Conservation (phyloP, 2,329 filamentous ascomycete species). For the Fusarium sp. region DNA sequence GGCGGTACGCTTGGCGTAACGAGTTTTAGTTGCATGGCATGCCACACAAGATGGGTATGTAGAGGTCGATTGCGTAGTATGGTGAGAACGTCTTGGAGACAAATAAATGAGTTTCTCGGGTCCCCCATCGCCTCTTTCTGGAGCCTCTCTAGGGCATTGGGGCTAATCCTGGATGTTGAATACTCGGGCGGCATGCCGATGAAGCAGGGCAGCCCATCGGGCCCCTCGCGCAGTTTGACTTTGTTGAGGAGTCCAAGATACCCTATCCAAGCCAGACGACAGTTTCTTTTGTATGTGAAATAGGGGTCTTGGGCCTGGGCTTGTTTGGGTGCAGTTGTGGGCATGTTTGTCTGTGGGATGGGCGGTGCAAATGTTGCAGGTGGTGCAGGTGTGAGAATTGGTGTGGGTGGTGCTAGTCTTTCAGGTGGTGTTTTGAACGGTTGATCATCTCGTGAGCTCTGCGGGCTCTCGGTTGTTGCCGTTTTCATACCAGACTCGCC, state of each 20-base stretch:
- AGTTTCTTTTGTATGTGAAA: conserved; percentile 8
- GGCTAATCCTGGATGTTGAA: neutral
- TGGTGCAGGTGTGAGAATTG: neutral
- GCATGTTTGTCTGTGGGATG: neutral
- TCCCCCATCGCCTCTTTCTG: neutral
- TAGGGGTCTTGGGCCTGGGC: neutral
- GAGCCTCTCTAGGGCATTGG: fast-evolving
- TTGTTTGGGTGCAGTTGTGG: no score
- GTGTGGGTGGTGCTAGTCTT: neutral
- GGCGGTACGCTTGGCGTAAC: neutral
- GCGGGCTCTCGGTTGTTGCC: neutral
- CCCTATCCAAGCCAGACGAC: conserved; percentile 8
- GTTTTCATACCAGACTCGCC: neutral
- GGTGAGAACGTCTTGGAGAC: neutral
- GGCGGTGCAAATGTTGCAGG: neutral
- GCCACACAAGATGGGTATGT: conserved; percentile 5
- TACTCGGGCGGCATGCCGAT: conserved; percentile 6
- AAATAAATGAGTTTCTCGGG: neutral
- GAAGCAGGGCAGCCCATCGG: conserved; percentile 9
- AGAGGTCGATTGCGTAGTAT: neutral
- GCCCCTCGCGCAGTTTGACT: conserved; percentile 3
- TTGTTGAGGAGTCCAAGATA: conserved; percentile 8
- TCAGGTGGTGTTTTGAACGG: neutral
- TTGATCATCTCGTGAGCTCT: neutral
- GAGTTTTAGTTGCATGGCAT: neutral